Evolutionary conservation across 2,329 filamentous ascomycete species (phyloP), one percentile per base, ranked within the genome.

Genomic region (Aspergillus carbonarius): DNA sequence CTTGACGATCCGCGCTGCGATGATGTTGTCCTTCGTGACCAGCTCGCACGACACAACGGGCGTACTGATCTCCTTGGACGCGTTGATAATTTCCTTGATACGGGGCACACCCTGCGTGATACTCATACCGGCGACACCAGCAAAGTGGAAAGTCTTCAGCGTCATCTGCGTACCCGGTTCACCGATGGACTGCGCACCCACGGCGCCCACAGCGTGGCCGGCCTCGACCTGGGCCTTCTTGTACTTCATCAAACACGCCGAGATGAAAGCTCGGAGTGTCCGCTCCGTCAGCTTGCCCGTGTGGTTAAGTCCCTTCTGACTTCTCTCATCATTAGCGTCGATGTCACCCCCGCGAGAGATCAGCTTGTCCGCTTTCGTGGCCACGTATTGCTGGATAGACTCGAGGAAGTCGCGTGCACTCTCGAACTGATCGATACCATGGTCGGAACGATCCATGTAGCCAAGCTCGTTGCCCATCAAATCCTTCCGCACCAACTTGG

Each of bases 11-110:
- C 89, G 87, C n/a, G 93, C 95, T 2, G 90, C 91, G 64, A 88
- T 85, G 55, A 95, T 86, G 64, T 89, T 85, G 56, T 84, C 80
- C 60, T 88, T 86, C 70, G 92, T 95, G 63, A 91, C 83, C 5
- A 98, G 82, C 4, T 91, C 88, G 70, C 95, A 98, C 5, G 85
- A 87, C 66, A 99, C 96, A 71, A 99, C 89, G 0, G 95, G 95
- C 0, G 95, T 99, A 74, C 90, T 96, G 76, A 99, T 99, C 51
- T 82, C 81, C 74, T 92, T 96, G 8, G 92, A 96, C 5, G 95
- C 95, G 78, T 99, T 99, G 86, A 99, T 99, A 66, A 99, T 99
- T 82, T 99, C 95, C 79, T 99, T 99, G 81, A 99, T 99, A 88
- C 95, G 93, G 1, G 95, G 95, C 6, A 99, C 95, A 90, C 95